phyloP scores from a whole-genome alignment of 176 grass and related monocot genomes.

The Elaeis guineensis region DNA sequence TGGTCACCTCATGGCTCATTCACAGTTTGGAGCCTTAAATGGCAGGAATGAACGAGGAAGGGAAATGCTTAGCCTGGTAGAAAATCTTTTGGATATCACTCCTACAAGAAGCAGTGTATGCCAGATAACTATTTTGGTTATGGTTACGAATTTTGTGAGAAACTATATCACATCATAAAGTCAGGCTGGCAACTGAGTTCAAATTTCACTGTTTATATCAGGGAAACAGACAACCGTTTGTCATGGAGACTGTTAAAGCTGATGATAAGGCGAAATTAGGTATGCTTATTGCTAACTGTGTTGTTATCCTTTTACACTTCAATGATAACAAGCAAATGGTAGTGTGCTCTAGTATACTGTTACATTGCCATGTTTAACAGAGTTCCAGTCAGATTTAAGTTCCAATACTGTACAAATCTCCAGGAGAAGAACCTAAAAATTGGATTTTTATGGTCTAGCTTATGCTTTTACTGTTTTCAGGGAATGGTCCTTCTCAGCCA shows the following conservation, averaged over 20 bases:
- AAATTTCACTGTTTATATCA: constrained; percentile 21
- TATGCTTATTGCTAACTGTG: constrained; percentile 9
- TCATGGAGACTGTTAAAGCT: constrained; percentile 92
- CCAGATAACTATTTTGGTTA: not conserved
- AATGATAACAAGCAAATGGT: too few species aligned
- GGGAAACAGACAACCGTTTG: constrained; percentile 73
- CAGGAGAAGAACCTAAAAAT: too few species aligned
- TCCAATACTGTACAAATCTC: too few species aligned
- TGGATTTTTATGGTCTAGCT: too few species aligned
- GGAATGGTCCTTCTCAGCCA: constrained; percentile 61
- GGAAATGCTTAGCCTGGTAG: constrained; percentile 79
- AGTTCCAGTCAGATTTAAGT: too few species aligned
- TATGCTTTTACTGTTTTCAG: constrained; percentile 31
- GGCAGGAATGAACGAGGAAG: constrained; percentile 66
- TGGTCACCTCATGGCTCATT: not conserved
- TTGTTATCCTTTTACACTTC: too few species aligned
- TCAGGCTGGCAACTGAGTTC: too few species aligned
- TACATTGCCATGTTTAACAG: too few species aligned
- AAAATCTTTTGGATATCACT: constrained; percentile 68
- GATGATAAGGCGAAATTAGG: constrained; percentile 89
- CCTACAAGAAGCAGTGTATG: constrained; percentile 71
- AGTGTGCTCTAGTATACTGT: too few species aligned
- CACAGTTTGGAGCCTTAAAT: not conserved
- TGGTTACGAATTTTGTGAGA: too few species aligned
- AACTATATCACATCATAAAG: too few species aligned